Evolutionary conservation across 257 asterid species (phyloP), one percentile per base, ranked within the genome.

Genomic region (Solanum peruvianum): DNA sequence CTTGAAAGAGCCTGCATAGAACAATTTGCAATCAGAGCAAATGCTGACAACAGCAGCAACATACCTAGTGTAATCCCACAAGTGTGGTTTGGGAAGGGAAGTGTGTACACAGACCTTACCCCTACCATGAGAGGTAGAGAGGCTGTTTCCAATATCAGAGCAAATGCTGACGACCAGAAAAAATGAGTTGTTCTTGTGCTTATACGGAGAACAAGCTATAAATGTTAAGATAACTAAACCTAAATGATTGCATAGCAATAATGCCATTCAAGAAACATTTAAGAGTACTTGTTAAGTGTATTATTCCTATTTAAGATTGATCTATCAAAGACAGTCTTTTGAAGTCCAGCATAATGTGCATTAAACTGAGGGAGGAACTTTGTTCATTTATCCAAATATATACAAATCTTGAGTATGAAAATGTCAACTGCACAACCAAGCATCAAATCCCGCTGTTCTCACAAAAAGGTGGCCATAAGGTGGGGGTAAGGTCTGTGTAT

Each of bases 1-100:
- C 99, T 70, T 93, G 93, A 90, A 96, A 97, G 86, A 95, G 94
- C 86, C 99, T 97, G 92, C 76, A 56, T 76, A 86, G 33, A 42
- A 67, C 42, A 76, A 69, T 73, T 41, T 27, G 20, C 80, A 71
- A 64, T 86, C 73, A 86, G 67, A 47, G 82, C 29, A 58, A 35
- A 73, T 37, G 56, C 27, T 5, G 29, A 62, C 70, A n/a, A 52
- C 62, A 52, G 31, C n/a, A 56, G 20, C 66, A 58, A 62, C 70
- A 11, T 62, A 62, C 70, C 15, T 11, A 62, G 70, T 62, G 31
- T 62, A 62, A 62, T 62, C 70, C 69, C 4, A 62, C 31, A 62
- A 62, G 31, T n/a, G 70, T 0, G 14, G 31, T 62, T 62, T n/a
- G 31, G 70, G 70, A 15, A 62, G 16, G 31, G 7, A 23, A 23